A percentile compares a stretch with the other conserved stretches of the same genome.
Conservation (phyloP, 78 protist species). For the Dictyostelium capitatum region DNA sequence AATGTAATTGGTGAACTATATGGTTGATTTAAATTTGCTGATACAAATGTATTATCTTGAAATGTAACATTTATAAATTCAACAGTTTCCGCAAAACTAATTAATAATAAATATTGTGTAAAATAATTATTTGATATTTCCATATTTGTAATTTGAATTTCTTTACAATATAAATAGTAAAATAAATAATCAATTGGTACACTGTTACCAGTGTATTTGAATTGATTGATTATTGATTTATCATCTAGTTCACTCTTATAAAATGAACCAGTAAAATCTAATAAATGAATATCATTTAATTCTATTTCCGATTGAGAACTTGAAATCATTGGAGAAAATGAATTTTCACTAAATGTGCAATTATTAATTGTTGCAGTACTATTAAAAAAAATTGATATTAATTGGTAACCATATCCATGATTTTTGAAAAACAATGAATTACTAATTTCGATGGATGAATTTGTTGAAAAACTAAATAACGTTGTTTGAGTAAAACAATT, state of each 20-base stretch:
- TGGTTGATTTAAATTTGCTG: too few relatives aligned
- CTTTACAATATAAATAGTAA: too few relatives aligned
- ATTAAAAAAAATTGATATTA: background rate
- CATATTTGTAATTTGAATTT: background rate
- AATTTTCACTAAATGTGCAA: background rate
- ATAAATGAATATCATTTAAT: background rate
- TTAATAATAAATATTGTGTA: background rate
- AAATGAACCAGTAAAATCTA: background rate
- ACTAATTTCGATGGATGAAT: background rate
- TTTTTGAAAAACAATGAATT: background rate
- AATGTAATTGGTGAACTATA: too few relatives aligned
- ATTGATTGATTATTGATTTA: background rate
- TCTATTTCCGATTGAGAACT: background rate
- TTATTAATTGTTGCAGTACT: background rate
- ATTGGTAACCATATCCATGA: background rate
- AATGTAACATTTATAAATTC: too few relatives aligned
- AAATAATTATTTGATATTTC: background rate
- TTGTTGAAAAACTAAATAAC: background rate
- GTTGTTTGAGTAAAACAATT: background rate
- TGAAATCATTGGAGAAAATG: background rate
- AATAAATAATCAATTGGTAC: background rate
- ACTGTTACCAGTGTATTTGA: background rate
- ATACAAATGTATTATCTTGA: too few relatives aligned
- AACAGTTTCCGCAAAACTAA: too few relatives aligned
- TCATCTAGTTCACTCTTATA: background rate